Evolutionary conservation across 345 rosid genomes (phyloP).

Genomic region (Aegle marmelos): DNA sequence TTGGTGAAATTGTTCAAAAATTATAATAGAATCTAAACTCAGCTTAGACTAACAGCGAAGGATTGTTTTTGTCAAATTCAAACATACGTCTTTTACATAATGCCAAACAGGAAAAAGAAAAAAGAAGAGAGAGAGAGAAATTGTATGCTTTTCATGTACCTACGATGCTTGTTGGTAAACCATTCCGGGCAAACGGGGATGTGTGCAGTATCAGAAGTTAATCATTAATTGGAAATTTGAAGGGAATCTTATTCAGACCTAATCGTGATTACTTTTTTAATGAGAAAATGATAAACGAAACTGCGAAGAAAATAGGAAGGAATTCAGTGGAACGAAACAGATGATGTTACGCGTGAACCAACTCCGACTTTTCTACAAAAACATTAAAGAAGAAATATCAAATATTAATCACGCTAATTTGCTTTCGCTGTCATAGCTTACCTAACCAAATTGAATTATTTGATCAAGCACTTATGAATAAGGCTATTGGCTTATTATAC

Average conservation of each 20-base stretch:
- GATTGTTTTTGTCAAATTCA: too few relatives aligned
- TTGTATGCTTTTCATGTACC: too few relatives aligned
- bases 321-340: neutral
- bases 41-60: too few relatives aligned
- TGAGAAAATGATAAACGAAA: neutral
- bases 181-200: too few relatives aligned
- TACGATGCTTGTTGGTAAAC: too few relatives aligned
- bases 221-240: neutral
- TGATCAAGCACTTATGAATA: neutral
- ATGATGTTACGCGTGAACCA: constrained; percentile 11
- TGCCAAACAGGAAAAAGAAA: too few relatives aligned
- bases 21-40: too few relatives aligned
- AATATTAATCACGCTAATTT: neutral
- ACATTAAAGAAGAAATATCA: neutral
- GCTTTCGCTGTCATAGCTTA: constrained; percentile 1
- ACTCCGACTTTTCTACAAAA: neutral
- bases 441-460: constrained; percentile 18
- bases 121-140: too few relatives aligned
- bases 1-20: too few relatives aligned
- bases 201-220: too few relatives aligned
- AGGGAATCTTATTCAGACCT: neutral
- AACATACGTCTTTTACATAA: too few relatives aligned
- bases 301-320: neutral
- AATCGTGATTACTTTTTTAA: neutral
- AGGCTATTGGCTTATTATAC: neutral